These are phyloP conservation scores for Fusarium verrucosum DNA, from an alignment of 2,329 filamentous ascomycete genomes.

Conservation along the genomic window DNA sequence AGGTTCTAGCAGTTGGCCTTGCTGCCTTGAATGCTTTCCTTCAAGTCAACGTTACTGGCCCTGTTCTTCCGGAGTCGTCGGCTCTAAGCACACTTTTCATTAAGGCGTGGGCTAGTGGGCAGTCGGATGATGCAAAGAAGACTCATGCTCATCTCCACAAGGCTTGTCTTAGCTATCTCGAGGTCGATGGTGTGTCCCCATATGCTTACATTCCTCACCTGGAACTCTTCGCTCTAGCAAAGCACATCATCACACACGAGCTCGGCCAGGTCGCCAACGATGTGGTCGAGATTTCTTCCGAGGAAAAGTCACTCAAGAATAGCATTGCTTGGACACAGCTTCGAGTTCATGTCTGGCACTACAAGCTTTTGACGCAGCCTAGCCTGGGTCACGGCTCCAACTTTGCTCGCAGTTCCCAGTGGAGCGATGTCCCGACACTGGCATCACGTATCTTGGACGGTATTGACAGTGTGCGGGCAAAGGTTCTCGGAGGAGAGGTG, in stretches of 20 bases:
- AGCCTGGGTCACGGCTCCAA: constrained; percentile 63
- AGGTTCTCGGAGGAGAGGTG: constrained; percentile 51
- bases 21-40: constrained; percentile 76
- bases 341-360: constrained; percentile 76
- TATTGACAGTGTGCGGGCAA: constrained; percentile 54
- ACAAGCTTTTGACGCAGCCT: constrained; percentile 67
- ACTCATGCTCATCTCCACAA: constrained; percentile 57
- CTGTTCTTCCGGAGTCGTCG: constrained; percentile 64
- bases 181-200: constrained; percentile 84
- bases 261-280: constrained; percentile 37
- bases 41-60: constrained; percentile 88
- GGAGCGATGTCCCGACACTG: constrained; percentile 67
- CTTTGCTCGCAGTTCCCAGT: constrained; percentile 65
- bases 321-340: constrained; percentile 70
- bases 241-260: constrained; percentile 55
- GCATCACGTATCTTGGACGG: constrained; percentile 59
- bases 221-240: constrained; percentile 82
- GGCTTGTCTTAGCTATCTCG: constrained; percentile 72
- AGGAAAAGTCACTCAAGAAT: constrained; percentile 53
- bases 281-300: constrained; percentile 41
- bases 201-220: constrained; percentile 86
- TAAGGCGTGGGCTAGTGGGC: constrained; percentile 49
- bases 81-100: constrained; percentile 52
- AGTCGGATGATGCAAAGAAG: constrained; percentile 1
- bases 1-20: constrained; percentile 45